Evolutionary conservation across 805 yeast genomes (phyloP).

Genomic region (Sugiyamaella floridensis): DNA sequence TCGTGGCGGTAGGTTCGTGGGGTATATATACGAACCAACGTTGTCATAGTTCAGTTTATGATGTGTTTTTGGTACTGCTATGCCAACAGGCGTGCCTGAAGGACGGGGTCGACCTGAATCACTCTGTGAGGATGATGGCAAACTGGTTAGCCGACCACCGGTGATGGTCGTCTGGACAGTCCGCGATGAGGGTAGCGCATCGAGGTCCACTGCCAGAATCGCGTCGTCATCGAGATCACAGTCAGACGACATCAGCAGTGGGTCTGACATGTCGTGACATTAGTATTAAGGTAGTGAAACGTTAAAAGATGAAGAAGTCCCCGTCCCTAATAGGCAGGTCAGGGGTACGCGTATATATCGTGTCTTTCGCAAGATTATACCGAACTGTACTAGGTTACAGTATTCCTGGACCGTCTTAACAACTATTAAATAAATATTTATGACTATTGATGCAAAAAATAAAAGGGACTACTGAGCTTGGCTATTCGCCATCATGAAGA

Average conservation of each 20-base stretch:
- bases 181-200: neutral
- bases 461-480: no score
- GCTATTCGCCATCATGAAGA: constrained; percentile 1
- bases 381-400: neutral
- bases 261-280: neutral
- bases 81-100: neutral
- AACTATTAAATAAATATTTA: no score
- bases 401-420: no score
- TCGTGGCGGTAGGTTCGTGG: constrained; percentile 74
- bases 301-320: neutral
- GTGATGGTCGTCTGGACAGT: neutral
- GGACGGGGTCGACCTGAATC: neutral
- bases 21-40: constrained; percentile 58
- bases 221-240: neutral
- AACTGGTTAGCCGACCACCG: neutral
- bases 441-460: no score
- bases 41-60: constrained; percentile 27
- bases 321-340: neutral
- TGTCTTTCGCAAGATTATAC: neutral
- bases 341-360: neutral
- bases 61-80: constrained; percentile 2
- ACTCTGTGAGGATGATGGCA: neutral
- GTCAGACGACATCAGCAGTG: neutral
- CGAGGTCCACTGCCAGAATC: neutral
- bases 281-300: neutral